Base-by-base conservation (phyloP, 441 rosid genomes). In the Croton laevigatus region DNA sequence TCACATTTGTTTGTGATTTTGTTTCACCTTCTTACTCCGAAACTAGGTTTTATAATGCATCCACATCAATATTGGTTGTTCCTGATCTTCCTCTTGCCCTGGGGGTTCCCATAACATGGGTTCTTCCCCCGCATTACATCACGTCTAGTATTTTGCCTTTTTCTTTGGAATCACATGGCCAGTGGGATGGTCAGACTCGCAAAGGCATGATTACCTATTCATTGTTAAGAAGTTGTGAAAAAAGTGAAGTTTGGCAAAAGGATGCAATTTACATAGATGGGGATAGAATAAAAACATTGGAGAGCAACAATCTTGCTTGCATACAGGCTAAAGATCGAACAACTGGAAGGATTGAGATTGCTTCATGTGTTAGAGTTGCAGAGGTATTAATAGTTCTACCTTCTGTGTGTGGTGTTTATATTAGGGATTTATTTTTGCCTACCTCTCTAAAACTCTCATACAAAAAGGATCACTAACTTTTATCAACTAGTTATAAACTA, bases 61-160 rank as follows among this genome's bases (percentile, higher is more conserved):
- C 91, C 46, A 19, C 82, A 65, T 76, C 78, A 27, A 68, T 92
- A 70, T 80, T 80, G 19, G 98, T 92, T 83, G 88, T 89, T 76
- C 84, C 99, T 73, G 85, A 83, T 81, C 93, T 93, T 71, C 99
- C 98, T 72, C 90, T 94, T 79, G 85, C 94, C 48, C 99, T 88
- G 70, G 99, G 99, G 62, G 83, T 73, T 74, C 94, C 93, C 62
- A 80, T 88, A 73, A 91, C 99, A 72, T 92, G 99, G 99, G 69
- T 92, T 81, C 91, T 94, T 71, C 99, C 99, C 53, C 96, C 99
- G n/a, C 83, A 81, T 69, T 94, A 90, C 81, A 70, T 88, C 42
- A 85, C 96, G 72, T 92, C 97, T 68, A 76, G 82, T 78, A 81
- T 88, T 65, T 86, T 94, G 76, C 91, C 94, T 38, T 85, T 80